Evolutionary conservation across 73 alveolate genomes (phyloP).

Genomic region (Breviolum minutum): DNA sequence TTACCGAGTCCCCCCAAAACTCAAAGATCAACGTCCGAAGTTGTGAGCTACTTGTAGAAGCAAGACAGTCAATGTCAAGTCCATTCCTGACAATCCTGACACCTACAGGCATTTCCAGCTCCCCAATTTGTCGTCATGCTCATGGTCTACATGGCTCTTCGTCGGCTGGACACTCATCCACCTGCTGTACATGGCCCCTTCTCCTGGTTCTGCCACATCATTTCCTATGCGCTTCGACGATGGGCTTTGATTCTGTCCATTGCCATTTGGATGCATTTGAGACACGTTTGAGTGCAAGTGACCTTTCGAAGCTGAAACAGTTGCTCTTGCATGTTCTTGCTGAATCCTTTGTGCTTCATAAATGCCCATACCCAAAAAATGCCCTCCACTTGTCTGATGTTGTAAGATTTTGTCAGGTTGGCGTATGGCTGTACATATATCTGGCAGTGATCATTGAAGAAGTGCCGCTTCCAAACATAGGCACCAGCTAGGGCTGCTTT

Average conservation of each 20-base stretch:
- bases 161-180: not conserved
- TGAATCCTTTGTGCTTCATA: too few relatives aligned
- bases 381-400: not conserved
- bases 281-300: not conserved
- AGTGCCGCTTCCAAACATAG: constrained; percentile 53
- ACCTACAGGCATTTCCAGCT: constrained; percentile 23
- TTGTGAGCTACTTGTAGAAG: too few relatives aligned
- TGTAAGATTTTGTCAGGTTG: not conserved
- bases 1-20: too few relatives aligned
- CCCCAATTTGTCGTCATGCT: not conserved
- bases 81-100: too few relatives aligned
- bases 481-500: not conserved
- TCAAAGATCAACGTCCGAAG: too few relatives aligned
- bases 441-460: constrained; percentile 52
- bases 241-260: constrained; percentile 22
- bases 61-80: too few relatives aligned
- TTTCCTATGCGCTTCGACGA: constrained; percentile 49
- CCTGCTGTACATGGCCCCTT: not conserved
- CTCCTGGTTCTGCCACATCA: constrained; percentile 1
- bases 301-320: too few relatives aligned
- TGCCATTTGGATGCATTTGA: constrained; percentile 14
- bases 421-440: constrained; percentile 61
- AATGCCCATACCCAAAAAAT: not conserved
- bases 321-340: too few relatives aligned
- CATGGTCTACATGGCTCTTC: constrained; percentile 23